Base-by-base conservation (phyloP, 352 stramenopile genomes). In the Phytophthora pistaciae region DNA sequence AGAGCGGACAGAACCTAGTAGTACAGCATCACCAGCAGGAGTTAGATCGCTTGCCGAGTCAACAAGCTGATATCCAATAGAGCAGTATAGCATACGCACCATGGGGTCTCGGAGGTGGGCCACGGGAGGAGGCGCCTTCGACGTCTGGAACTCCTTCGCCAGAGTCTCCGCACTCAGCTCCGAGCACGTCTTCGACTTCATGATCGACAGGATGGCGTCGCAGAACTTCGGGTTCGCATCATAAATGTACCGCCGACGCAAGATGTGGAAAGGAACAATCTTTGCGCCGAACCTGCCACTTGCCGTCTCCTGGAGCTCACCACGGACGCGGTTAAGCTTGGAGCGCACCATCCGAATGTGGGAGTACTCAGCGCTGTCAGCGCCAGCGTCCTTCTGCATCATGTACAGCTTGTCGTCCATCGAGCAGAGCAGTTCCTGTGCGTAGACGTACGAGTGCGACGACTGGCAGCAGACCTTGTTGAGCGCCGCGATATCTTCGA, bases 381-480 rank as follows among this genome's bases (percentile, higher is more conserved):
- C 66, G 0, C 65, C 38, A 11, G 67, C 29, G 50, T 87, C 68
- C 29, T 79, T 79, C 40, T 92, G 82, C 27, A 93, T 77, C 8
- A 66, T 42, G 54, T 82, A 91, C 27, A 95, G 64, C 54, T 94
- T 87, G 66, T 84, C 75, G 59, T 95, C 88, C 50, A 95, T 84
- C 8, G 82, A 79, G 57, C 82, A 91, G 1, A 96, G 68, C 20
- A 95, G 66, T 62, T 95, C 87, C 64, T 94, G 79, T 0, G 88
- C 82, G 59, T 95, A 96, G 29, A 94, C 61, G 56, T 92, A 95
- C 55, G 88, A 96, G 64, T 95, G 93, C 16, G 85, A 86, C 2
- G 90, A 94, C 62, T 96, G 90, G 40, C 84, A 94, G 70, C 90
- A 95, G 23, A 95, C 86, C 64, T 95, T 96, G 52, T 90, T 90